phyloP scores from a whole-genome alignment of 345 rosid genomes.

The Hypericum perforatum region DNA sequence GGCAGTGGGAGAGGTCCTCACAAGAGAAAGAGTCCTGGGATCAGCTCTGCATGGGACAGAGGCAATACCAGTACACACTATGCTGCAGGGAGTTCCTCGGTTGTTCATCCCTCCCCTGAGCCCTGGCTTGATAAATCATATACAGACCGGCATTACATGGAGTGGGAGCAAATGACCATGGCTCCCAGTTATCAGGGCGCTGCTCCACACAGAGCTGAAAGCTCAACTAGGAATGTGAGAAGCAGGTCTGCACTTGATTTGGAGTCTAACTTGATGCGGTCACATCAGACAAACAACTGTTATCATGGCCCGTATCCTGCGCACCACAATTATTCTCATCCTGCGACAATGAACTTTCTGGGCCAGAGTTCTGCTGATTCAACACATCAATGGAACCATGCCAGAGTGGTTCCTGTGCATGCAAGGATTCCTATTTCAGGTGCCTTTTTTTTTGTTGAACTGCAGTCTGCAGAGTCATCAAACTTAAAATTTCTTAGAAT shows the following conservation, averaged over 20 bases:
- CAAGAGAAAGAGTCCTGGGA: constrained; percentile 68
- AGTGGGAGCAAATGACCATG: constrained; percentile 38
- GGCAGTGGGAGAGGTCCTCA: constrained; percentile 51
- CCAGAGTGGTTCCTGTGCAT: constrained; percentile 34
- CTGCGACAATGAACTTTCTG: constrained; percentile 31
- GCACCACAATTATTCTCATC: constrained; percentile 35
- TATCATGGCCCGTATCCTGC: constrained; percentile 30
- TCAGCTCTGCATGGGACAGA: constrained; percentile 53
- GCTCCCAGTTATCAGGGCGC: constrained; percentile 36
- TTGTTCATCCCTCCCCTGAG: constrained; percentile 39
- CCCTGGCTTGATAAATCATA: constrained; percentile 40
- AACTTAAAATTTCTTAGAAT: background rate
- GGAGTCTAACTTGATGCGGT: constrained; percentile 40
- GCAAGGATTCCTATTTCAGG: constrained; percentile 44
- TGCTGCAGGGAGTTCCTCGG: constrained; percentile 55
- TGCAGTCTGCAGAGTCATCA: no score
- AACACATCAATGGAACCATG: constrained; percentile 50
- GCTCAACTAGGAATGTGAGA: constrained; percentile 68
- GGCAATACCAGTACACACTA: constrained; percentile 61
- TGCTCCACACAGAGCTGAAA: constrained; percentile 50
- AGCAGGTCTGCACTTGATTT: constrained; percentile 57
- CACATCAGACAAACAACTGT: constrained; percentile 33
- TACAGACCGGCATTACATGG: constrained; percentile 38
- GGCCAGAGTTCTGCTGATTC: constrained; percentile 34
- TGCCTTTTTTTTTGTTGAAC: constrained; percentile 1